Percentiles rank a stretch among this genome's conserved stretches.
Conservation (phyloP, 164 flowering plant genomes). For the Echeveria elegans region DNA sequence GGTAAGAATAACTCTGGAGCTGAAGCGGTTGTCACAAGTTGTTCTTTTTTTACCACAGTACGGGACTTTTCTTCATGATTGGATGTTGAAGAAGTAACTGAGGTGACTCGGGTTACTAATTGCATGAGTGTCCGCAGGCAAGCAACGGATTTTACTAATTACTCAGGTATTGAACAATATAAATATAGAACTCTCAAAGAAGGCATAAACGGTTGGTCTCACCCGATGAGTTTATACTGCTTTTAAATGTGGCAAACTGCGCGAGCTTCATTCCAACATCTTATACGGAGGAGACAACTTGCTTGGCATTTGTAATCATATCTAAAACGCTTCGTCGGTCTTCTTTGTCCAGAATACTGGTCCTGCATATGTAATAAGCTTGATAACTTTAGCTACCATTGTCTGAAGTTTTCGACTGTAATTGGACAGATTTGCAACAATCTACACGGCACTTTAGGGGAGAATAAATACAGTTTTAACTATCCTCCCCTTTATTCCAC, state of each 20-base stretch:
- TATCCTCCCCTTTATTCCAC: not conserved
- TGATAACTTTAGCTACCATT: not conserved
- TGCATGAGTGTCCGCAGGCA: not conserved
- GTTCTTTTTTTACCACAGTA: not conserved
- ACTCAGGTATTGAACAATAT: not conserved
- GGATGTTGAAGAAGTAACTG: not conserved
- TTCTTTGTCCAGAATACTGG: slow-evolving; percentile 57
- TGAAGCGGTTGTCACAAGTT: not conserved
- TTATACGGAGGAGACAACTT: slow-evolving; percentile 77
- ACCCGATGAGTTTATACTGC: slow-evolving; percentile 39
- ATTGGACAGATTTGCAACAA: not conserved
- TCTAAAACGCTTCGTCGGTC: slow-evolving; percentile 70
- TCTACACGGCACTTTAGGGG: not conserved
- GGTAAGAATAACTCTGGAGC: slow-evolving; percentile 62
- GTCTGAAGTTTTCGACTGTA: not conserved
- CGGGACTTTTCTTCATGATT: not conserved
- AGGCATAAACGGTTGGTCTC: slow-evolving; percentile 5
- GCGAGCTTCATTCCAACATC: slow-evolving; percentile 74
- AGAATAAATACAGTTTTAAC: not conserved
- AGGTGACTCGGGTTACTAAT: not conserved
- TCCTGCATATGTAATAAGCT: slow-evolving; percentile 31
- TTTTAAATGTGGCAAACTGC: slow-evolving; percentile 65
- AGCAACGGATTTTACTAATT: not conserved
- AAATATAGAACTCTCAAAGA: not conserved
- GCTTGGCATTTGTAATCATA: slow-evolving; percentile 85